Evolutionary conservation across 2,329 filamentous ascomycete species (phyloP).

Genomic region (Curvularia eragrostidis): DNA sequence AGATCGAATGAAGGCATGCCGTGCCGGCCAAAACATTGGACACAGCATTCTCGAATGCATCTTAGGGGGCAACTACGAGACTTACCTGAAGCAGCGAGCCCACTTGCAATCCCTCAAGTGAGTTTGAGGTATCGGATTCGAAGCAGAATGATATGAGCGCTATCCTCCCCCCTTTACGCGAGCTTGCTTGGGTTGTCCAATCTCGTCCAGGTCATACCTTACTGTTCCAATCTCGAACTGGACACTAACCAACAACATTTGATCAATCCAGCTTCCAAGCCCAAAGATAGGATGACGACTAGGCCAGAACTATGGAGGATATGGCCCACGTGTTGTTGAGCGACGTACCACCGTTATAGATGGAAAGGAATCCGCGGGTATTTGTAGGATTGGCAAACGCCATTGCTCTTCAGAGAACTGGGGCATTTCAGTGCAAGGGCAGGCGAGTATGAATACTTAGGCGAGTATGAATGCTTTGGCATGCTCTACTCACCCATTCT

Average conservation of each 20-base stretch:
- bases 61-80: conserved; percentile 78
- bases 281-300: conserved; percentile 2
- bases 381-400: neutral
- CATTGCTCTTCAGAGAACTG: neutral
- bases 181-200: neutral
- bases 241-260: conserved; percentile 1
- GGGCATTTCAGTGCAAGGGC: neutral
- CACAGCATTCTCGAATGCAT: conserved; percentile 73
- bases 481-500: conserved; percentile 22
- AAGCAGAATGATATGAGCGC: neutral
- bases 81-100: conserved; percentile 72
- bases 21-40: conserved; percentile 26
- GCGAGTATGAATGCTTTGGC: conserved; percentile 23
- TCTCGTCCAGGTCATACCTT: neutral
- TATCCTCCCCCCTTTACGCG: neutral
- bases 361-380: neutral
- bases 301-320: neutral
- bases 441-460: conserved; percentile 25
- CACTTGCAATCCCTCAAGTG: conserved; percentile 57
- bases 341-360: neutral
- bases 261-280: neutral
- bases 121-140: conserved; percentile 23
- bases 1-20: conserved; percentile 59
- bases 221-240: neutral
- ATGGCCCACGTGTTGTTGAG: neutral